Conservation (phyloP, 2,329 filamentous ascomycete species). For the Phaeosphaeria sp. region DNA sequence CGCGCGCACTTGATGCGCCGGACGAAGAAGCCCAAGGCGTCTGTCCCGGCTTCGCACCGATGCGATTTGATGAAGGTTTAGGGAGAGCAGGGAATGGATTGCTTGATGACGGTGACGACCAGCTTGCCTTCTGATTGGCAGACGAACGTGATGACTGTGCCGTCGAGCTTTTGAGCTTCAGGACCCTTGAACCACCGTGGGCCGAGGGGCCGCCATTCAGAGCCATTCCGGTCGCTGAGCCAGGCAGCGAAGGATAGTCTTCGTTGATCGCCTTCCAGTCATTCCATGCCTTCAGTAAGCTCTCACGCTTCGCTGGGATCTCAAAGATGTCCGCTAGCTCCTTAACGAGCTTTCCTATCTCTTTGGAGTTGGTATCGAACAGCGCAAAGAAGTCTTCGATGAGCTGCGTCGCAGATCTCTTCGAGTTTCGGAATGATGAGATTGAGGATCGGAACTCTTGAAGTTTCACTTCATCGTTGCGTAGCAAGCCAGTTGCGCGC, state of each 20-base stretch:
- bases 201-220: conserved; percentile 52
- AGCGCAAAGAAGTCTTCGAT: conserved; percentile 88
- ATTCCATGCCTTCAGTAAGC: conserved; percentile 83
- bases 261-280: conserved; percentile 97
- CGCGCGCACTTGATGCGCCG: conserved; percentile 35
- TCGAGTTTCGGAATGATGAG: conserved; percentile 75
- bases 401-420: conserved; percentile 74
- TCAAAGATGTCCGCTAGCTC: conserved; percentile 95
- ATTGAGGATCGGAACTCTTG: conserved; percentile 79
- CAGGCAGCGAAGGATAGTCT: conserved; percentile 88
- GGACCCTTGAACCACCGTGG: conserved; percentile 65
- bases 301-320: conserved; percentile 74
- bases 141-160: conserved; percentile 69
- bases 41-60: conserved; percentile 45
- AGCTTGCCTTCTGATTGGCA: conserved; percentile 63
- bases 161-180: conserved; percentile 73
- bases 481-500: conserved; percentile 80
- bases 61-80: conserved; percentile 31
- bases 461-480: conserved; percentile 77
- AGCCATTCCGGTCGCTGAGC: conserved; percentile 57
- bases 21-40: conserved; percentile 46
- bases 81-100: conserved; percentile 43
- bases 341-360: conserved; percentile 86
- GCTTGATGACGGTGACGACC: conserved; percentile 55
- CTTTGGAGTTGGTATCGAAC: conserved; percentile 80